Base-by-base conservation (phyloP, 78 protist genomes). In the Chrysochromulina parva region DNA sequence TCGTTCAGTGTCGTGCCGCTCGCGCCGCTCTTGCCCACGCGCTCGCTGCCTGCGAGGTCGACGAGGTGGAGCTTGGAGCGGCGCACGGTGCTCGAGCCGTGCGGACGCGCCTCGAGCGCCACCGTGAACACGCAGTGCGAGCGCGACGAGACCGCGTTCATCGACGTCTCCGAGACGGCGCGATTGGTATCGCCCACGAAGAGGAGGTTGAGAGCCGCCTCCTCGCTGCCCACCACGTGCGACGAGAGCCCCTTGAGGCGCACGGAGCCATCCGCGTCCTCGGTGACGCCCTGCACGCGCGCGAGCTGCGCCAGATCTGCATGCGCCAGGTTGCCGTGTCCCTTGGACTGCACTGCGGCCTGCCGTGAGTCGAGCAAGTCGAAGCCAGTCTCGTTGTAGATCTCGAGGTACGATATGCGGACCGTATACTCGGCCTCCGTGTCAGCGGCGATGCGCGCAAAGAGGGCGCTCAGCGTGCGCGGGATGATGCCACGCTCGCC, bases 401-500 rank as follows among this genome's bases (percentile, higher is more conserved):
- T 94, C 73, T 95, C 95, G 22, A 95, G 81, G 87, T 95, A 95
- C 28, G 94, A 90, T 17, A 95, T 3, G 24, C 26, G 76, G 58
- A 28, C 89, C 47, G 67, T 55, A 10, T 57, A 13, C 38, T 52
- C 85, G 38, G 58, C 85, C 85, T 52, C 59, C 58, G 60, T 9
- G 54, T 22, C 58, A n/a, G 85, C 87, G 67, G 22, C 50, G 52
- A 82, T 50, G 67, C 73, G 78, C 47, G 90, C 52, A 54, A 89
- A 95, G 50, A 93, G 0, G 55, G 53, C 38, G 48, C 87, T 11
- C 57, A 95, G 67, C 14, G 91, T 3, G 17, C 96, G 93, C 10
- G 96, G 96, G 54, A 95, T 95, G 87, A 95, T 88, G 48, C 96
- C 96, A 20, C 96, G 95, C 6, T 89, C 88, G 5, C 53, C 86